These are phyloP conservation scores for Geranomyces variabilis DNA, from an alignment of 192 early-diverging fungal genomes.

Conservation along the genomic window DNA sequence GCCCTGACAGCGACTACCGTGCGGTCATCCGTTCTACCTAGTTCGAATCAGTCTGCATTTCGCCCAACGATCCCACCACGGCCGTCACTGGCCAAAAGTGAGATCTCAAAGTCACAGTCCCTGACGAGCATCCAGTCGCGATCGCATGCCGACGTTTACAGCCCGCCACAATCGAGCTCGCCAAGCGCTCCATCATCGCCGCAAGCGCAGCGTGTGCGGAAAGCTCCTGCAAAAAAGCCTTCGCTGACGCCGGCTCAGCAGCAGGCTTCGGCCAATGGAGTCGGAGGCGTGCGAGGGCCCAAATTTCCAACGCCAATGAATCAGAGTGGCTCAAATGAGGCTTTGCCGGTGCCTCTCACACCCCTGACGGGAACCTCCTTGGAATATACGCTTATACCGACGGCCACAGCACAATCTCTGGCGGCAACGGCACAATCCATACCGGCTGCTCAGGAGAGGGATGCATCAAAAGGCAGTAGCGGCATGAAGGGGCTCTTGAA, in stretches of 20 bases:
- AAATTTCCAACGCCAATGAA: constrained; percentile 39
- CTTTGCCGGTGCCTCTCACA: constrained; percentile 6
- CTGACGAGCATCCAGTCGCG: constrained; percentile 22
- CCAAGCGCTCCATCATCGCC: constrained; percentile 31
- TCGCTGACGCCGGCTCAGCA: not conserved
- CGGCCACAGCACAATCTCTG: constrained; percentile 33
- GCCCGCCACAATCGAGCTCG: constrained; percentile 21
- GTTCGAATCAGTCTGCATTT: not conserved
- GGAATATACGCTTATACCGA: constrained; percentile 33
- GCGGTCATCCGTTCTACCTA: constrained; percentile 7
- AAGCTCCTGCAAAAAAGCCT: constrained; percentile 19
- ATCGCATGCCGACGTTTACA: constrained; percentile 3
- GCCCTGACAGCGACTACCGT: constrained; percentile 1
- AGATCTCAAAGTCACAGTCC: constrained; percentile 24
- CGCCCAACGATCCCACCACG: constrained; percentile 34
- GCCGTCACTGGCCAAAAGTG: constrained; percentile 29
- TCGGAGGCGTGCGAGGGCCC: constrained; percentile 16
- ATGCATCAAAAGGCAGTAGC: constrained; percentile 5
- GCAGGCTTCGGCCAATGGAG: not conserved
- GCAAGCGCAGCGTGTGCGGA: constrained; percentile 22
- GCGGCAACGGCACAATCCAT: constrained; percentile 17
- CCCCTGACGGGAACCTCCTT: constrained; percentile 26
- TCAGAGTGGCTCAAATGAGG: constrained; percentile 16
- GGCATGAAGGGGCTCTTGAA: constrained; percentile 42
- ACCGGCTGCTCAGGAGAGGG: constrained; percentile 12